Base-by-base conservation (phyloP, 148 eudicot genomes). In the Spergularia marina region DNA sequence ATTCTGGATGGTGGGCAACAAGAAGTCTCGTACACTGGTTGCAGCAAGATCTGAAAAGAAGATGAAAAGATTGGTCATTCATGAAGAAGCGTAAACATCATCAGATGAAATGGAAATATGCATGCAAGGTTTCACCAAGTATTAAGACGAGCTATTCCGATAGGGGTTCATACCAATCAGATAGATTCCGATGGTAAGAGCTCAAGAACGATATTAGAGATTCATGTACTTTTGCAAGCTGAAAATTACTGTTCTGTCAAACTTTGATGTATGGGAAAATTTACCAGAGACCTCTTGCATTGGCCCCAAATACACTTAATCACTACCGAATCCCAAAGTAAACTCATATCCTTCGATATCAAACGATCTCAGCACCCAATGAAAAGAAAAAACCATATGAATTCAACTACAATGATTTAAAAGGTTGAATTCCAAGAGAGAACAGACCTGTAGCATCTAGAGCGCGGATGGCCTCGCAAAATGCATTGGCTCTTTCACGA, bases 401-500 rank as follows among this genome's bases (percentile, higher is more conserved):
- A 62, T 62, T 25, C 69, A 65, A 39, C n/a, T 12, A 47, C 15
- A 47, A 25, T 47, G 56, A 4, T 49, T 68, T 20, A 47, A 49
- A 47, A 49, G 30, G 14, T 10, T 53, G 59, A 69, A 49, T 74
- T 82, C 58, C 36, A 34, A 53, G 21, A 67, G 75, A 54, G 68
- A 77, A 72, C 85, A 68, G 64, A 94, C 98, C 98, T 87, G 97
- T 91, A 82, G 98, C 98, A 90, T 94, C 98, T 53, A 94, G 90
- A 66, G 98, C 98, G 71, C 98, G 98, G 58, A 92, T 87, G 57
- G 97, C 86, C 86, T 94, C 98, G 67, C 97, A 94, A 83, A 92
- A 90, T 59, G 98, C 92, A 86, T 94, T 85, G 59, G 98, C 89
- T 88, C 94, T 87, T 52, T 90, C 98, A 67, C 98, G 91, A n/a